Evolutionary conservation across 345 rosid species (phyloP).

Genomic region (Aethionema arabicum): DNA sequence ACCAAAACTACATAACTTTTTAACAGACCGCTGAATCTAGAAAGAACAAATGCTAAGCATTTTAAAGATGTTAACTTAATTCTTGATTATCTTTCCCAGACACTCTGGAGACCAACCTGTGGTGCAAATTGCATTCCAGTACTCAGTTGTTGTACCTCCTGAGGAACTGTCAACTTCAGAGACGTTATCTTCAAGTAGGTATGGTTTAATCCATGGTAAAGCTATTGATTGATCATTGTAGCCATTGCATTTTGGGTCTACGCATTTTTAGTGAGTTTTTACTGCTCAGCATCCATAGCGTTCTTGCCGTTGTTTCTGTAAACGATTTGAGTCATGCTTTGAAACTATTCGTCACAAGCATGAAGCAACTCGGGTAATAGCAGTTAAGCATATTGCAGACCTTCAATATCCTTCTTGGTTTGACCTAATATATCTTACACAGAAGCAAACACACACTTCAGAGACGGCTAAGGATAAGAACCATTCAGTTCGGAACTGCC

Average conservation of each 20-base stretch:
- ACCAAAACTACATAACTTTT: neutral
- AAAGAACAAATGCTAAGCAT: neutral
- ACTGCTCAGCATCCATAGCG: neutral
- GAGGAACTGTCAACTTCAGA: conserved; percentile 63
- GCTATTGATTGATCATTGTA: conserved; percentile 5
- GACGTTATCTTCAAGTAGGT: conserved; percentile 64
- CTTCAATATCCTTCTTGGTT: conserved; percentile 15
- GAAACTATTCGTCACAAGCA: conserved; percentile 8
- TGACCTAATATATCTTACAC: conserved; percentile 32
- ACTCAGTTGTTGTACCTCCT: conserved; percentile 81
- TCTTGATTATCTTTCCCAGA: conserved; percentile 43
- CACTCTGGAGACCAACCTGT: conserved; percentile 80
- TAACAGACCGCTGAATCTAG: neutral
- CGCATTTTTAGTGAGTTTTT: neutral
- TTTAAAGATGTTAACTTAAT: conserved; percentile 22
- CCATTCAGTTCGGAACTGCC: conserved; percentile 76
- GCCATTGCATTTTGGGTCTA: neutral
- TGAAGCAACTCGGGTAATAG: too few species aligned
- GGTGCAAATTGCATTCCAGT: conserved; percentile 93
- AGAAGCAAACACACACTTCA: conserved; percentile 73
- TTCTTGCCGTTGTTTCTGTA: neutral
- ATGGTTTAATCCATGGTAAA: conserved; percentile 33
- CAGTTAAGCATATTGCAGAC: conserved; percentile 1
- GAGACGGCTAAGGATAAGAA: conserved; percentile 83
- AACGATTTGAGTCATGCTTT: neutral